Evolutionary conservation across 2,329 filamentous ascomycete species (phyloP).

Genomic region (Cladosporium cucumerinum): DNA sequence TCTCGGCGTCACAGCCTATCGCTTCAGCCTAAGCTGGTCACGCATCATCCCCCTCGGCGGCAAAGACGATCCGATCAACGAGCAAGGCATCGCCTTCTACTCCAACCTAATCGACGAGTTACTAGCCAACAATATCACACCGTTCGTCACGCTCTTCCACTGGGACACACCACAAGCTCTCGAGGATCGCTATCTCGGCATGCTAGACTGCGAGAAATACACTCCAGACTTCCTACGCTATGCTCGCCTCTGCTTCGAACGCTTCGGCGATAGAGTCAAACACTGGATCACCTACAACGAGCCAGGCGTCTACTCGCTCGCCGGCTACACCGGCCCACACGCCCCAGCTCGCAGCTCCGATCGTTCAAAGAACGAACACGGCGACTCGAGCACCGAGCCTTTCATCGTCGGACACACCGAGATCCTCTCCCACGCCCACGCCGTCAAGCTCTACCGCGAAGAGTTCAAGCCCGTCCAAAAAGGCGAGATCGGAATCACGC

Average conservation of each 20-base stretch:
- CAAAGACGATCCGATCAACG: slow-evolving; percentile 23
- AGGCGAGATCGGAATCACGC: slow-evolving; percentile 42
- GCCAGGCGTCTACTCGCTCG: slow-evolving; percentile 37
- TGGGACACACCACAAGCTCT: slow-evolving; percentile 26
- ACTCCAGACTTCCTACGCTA: slow-evolving; percentile 37
- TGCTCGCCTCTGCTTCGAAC: slow-evolving; percentile 38
- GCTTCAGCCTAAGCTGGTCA: slow-evolving; percentile 25
- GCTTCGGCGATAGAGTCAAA: slow-evolving; percentile 40
- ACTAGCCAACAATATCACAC: slow-evolving; percentile 21
- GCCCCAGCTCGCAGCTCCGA: slow-evolving; percentile 34
- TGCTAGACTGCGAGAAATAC: slow-evolving; percentile 27
- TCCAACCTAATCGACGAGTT: slow-evolving; percentile 24
- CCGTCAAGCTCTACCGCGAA: slow-evolving; percentile 39
- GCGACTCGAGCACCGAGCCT: slow-evolving; percentile 37
- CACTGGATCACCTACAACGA: slow-evolving; percentile 45
- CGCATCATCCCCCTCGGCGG: slow-evolving; percentile 26
- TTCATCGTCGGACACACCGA: slow-evolving; percentile 42
- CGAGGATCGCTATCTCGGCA: slow-evolving; percentile 24
- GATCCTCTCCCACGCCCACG: slow-evolving; percentile 40
- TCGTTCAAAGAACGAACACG: slow-evolving; percentile 33
- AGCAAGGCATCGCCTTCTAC: slow-evolving; percentile 23
- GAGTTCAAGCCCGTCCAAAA: slow-evolving; percentile 40
- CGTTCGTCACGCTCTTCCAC: slow-evolving; percentile 26
- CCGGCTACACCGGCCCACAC: slow-evolving; percentile 39
- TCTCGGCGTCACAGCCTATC: slow-evolving; percentile 25